These are phyloP conservation scores for Pythium folliculosum DNA, from an alignment of 352 stramenopile species.

Conservation along the genomic window DNA sequence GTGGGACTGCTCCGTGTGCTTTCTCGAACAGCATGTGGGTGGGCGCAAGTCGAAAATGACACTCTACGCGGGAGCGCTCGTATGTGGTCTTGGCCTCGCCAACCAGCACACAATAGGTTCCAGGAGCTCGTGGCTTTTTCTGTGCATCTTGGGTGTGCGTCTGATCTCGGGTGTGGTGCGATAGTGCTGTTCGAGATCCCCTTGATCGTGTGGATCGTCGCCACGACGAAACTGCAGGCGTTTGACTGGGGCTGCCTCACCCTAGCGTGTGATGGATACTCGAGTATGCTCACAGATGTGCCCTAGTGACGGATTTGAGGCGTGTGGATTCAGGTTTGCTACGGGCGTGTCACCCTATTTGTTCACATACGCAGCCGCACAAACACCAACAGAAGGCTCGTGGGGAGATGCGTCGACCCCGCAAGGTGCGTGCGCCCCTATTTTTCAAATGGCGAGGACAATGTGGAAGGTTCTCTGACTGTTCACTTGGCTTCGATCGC, in stretches of 20 bases:
- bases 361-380: conserved; percentile 32
- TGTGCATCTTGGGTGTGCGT: no score
- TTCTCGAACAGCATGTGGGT: conserved; percentile 25
- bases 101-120: conserved; percentile 93
- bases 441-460: conserved; percentile 33
- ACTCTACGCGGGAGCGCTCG: conserved; percentile 64
- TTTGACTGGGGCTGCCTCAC: conserved; percentile 20
- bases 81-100: conserved; percentile 87
- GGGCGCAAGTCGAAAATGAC: conserved; percentile 2
- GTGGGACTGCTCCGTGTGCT: conserved; percentile 58
- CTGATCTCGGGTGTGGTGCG: neutral
- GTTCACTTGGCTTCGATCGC: neutral
- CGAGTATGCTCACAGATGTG: conserved; percentile 42
- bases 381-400: conserved; percentile 54
- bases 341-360: conserved; percentile 37
- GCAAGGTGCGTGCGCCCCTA: conserved; percentile 38
- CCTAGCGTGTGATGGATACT: conserved; percentile 40
- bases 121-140: no score
- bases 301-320: no score
- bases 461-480: neutral
- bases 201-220: conserved; percentile 69
- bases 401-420: conserved; percentile 91
- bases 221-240: conserved; percentile 14
- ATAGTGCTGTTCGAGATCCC: conserved; percentile 87
- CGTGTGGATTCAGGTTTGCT: conserved; percentile 33